Evolutionary conservation across 805 yeast species (phyloP).

Genomic region (Yamadazyma paraphyllophila): DNA sequence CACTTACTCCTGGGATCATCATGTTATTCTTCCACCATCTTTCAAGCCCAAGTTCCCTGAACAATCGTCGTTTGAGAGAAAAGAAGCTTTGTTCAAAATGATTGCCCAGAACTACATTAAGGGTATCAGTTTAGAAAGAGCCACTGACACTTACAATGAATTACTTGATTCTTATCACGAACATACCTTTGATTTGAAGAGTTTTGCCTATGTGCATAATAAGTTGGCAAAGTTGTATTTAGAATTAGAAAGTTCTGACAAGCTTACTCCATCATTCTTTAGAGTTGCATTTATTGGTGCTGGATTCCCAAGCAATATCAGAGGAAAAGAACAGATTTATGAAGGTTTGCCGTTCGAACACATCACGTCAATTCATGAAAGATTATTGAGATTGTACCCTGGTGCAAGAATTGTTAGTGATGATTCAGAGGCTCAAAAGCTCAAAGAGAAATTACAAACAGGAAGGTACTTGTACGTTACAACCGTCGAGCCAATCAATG

Average conservation of each 20-base stretch:
- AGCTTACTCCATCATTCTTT: slow-evolving; percentile 75
- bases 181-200: slow-evolving; percentile 70
- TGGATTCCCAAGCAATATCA: slow-evolving; percentile 76
- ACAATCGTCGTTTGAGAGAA: slow-evolving; percentile 77
- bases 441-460: slow-evolving; percentile 51
- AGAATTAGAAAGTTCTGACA: slow-evolving; percentile 64
- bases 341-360: slow-evolving; percentile 89
- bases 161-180: slow-evolving; percentile 71
- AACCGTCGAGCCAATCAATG: slow-evolving; percentile 67
- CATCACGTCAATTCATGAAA: slow-evolving; percentile 75
- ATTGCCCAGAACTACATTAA: slow-evolving; percentile 67
- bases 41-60: slow-evolving; percentile 71
- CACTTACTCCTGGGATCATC: slow-evolving; percentile 72
- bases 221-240: slow-evolving; percentile 67
- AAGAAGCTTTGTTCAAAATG: slow-evolving; percentile 65
- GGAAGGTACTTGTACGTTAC: slow-evolving; percentile 75
- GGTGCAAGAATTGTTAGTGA: slow-evolving; percentile 71
- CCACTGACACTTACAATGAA: slow-evolving; percentile 75
- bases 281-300: slow-evolving; percentile 77
- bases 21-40: slow-evolving; percentile 52
- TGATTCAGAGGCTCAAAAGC: slow-evolving; percentile 54
- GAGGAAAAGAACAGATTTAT: slow-evolving; percentile 75
- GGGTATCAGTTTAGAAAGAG: slow-evolving; percentile 77
- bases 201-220: slow-evolving; percentile 68
- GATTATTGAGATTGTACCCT: slow-evolving; percentile 72